A percentile compares a stretch with the other conserved stretches of the same genome.
Conservation (phyloP, 257 asterid species). For the Coffea canephora region DNA sequence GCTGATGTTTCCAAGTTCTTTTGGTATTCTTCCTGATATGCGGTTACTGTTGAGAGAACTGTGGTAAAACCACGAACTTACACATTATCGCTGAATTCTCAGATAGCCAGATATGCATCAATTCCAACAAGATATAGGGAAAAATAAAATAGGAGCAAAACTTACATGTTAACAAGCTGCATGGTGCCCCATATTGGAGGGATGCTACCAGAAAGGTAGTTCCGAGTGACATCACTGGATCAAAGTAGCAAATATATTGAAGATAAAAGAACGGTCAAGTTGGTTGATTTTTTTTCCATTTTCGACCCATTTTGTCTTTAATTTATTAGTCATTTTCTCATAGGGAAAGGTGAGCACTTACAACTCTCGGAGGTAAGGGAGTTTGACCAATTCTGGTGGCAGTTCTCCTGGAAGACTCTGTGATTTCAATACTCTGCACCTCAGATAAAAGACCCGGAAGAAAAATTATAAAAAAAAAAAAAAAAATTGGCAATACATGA, state of each 20-base stretch:
- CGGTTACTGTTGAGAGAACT: conserved; percentile 66
- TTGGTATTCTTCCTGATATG: conserved; percentile 52
- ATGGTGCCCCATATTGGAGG: conserved; percentile 67
- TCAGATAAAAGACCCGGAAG: not conserved
- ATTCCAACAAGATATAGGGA: not conserved
- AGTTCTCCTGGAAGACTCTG: conserved; percentile 27
- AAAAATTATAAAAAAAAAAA: not conserved
- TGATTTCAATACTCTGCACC: conserved; percentile 11
- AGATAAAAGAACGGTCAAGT: conserved; percentile 3
- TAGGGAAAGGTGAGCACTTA: conserved; percentile 13
- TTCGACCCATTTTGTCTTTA: not conserved
- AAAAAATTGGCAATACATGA: too few relatives aligned
- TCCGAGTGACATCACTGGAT: conserved; percentile 50
- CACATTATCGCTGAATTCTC: not conserved
- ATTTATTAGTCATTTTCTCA: not conserved
- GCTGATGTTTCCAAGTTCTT: conserved; percentile 54
- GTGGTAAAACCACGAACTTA: conserved; percentile 15
- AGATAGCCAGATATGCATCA: not conserved
- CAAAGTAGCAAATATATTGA: not conserved
- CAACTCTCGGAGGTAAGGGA: conserved; percentile 26
- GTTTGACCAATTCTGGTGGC: conserved; percentile 27
- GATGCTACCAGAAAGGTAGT: conserved; percentile 67
- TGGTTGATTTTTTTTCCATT: not conserved
- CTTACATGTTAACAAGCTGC: conserved; percentile 46
- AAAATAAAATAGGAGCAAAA: not conserved